These are phyloP conservation scores for Sanguinoderma infundibulare DNA, from an alignment of 1,284 basidiomycete species.

Conservation along the genomic window DNA sequence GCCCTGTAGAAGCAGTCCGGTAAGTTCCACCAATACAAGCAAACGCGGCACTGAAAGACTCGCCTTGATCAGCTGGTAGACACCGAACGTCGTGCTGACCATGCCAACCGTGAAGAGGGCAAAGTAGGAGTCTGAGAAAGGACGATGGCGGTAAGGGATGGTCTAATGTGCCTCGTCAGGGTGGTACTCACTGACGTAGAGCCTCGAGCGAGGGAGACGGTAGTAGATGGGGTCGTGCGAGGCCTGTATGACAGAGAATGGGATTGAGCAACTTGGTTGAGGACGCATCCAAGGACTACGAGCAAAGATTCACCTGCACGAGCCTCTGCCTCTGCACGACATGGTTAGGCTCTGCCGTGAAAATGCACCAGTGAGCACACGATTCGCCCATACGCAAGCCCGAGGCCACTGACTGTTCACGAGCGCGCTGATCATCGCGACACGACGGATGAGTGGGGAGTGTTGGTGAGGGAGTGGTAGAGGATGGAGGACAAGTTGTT, in stretches of 20 bases:
- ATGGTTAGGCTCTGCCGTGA: constrained; percentile 59
- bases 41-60: constrained; percentile 27
- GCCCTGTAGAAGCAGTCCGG: constrained; percentile 25
- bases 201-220: constrained; percentile 48
- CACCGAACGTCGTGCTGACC: constrained; percentile 52
- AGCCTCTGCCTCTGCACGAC: constrained; percentile 66
- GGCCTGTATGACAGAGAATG: constrained; percentile 30
- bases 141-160: constrained; percentile 7
- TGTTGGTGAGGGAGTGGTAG: constrained; percentile 23
- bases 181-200: constrained; percentile 49
- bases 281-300: neutral
- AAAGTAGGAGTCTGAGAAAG: constrained; percentile 54
- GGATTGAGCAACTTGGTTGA: neutral
- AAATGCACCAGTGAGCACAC: constrained; percentile 1
- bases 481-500: constrained; percentile 19
- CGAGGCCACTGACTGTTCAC: constrained; percentile 46
- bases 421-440: constrained; percentile 60
- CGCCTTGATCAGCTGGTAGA: constrained; percentile 57
- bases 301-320: constrained; percentile 57
- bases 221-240: constrained; percentile 49
- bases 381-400: neutral
- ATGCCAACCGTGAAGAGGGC: constrained; percentile 58
- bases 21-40: neutral
- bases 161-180: neutral
- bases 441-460: constrained; percentile 6